Base-by-base conservation (phyloP, 1,139 yeast species). In the Wickerhamomyces sp. region DNA sequence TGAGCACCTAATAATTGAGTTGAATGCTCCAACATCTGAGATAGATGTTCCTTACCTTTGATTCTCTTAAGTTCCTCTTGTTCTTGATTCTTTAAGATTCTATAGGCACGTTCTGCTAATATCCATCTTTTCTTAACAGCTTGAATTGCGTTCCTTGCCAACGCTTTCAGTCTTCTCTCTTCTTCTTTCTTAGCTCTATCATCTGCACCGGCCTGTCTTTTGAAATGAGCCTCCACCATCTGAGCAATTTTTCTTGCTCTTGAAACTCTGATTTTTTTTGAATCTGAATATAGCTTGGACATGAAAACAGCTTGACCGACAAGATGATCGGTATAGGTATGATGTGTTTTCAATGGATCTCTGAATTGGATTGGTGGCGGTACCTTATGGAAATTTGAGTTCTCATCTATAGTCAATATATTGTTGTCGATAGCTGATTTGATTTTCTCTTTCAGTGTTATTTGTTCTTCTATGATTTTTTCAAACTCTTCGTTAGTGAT, bases 51-150 rank as follows among this genome's bases (percentile, higher is more conserved):
- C 58, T 92, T 85, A 28, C 97, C 97, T 57, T 82, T 81, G 10
- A 75, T 71, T 58, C 78, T 68, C 68, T 86, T 76, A 61, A 86
- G 66, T 61, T 78, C 83, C 47, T 83, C 92, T 44, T 72, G 79
- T 48, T 81, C 83, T 42, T 70, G 67, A 45, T 66, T 72, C 43
- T 65, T 72, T 44, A 74, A 53, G 8, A 66, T 64, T 37, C 70
- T 70, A 54, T 77, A 81, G 0, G 95, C 97, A 56, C 87, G 89
- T 47, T 82, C 86, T 3, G 97, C 98, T 41, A 90, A 73, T 21
- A 72, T 67, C 99, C 99, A 94, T 57, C 95, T 81, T 58, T 82
- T 88, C 64, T 83, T 82, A 9, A 92, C 96, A 28, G 92, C 90
- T 49, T 79, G 82, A 1, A 86, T 81, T 0, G 95, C 87, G 41